These are phyloP conservation scores for Raphanus sativus DNA, from an alignment of 345 rosid genomes.

Conservation along the genomic window DNA sequence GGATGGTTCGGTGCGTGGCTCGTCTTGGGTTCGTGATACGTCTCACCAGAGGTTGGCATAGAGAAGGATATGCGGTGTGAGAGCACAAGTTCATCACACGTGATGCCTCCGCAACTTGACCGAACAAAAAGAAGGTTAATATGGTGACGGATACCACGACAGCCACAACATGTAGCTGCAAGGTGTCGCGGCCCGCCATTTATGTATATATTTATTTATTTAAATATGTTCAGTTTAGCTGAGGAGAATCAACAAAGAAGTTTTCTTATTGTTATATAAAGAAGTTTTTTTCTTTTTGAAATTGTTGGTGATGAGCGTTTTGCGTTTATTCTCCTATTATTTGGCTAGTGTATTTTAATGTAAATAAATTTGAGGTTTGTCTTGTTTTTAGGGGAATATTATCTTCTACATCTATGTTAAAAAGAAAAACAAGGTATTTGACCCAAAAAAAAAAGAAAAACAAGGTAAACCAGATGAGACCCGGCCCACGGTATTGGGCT, in stretches of 20 bases:
- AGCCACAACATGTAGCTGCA: constrained; percentile 16
- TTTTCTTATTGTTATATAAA: constrained; percentile 7
- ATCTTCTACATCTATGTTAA: neutral
- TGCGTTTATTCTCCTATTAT: constrained; percentile 12
- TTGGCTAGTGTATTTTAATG: neutral
- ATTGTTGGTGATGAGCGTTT: constrained; percentile 20
- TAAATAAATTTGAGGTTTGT: constrained; percentile 12
- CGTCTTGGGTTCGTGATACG: constrained; percentile 18
- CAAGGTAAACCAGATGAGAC: neutral
- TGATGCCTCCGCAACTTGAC: constrained; percentile 15
- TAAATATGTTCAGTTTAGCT: neutral
- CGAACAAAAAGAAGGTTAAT: neutral
- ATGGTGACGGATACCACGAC: constrained; percentile 30
- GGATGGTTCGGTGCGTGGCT: constrained; percentile 35
- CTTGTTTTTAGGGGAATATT: constrained; percentile 20
- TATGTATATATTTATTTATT: neutral
- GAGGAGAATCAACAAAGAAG: no score
- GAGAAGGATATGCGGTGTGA: constrained; percentile 35
- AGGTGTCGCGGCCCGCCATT: constrained; percentile 38
- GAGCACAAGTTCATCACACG: constrained; percentile 25
- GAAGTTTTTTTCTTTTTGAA: neutral
- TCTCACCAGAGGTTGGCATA: constrained; percentile 25
- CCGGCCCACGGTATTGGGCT: no score
- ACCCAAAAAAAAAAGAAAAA: no score
- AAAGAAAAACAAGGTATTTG: no score